Percentiles rank a stretch among this genome's conserved stretches.
Conservation (phyloP, 2,329 filamentous ascomycete genomes). For the Monilinia vaccinii-corymbosi region DNA sequence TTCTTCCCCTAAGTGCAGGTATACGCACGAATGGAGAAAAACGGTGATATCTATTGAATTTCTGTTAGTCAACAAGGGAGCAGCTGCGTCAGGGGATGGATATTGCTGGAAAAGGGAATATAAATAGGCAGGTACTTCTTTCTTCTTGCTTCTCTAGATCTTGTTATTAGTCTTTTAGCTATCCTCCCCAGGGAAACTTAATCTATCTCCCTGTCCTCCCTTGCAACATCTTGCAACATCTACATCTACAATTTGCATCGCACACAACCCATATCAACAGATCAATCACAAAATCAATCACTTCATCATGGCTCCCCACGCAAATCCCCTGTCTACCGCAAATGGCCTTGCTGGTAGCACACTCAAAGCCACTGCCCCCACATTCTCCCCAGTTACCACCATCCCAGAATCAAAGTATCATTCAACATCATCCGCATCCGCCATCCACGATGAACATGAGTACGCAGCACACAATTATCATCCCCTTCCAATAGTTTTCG, state of each 20-base stretch:
- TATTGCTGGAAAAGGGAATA: neutral
- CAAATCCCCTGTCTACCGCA: slow-evolving; percentile 30
- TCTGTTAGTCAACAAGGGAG: slow-evolving; percentile 1
- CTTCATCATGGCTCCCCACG: slow-evolving; percentile 51
- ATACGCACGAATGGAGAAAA: neutral
- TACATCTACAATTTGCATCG: neutral
- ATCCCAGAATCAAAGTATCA: slow-evolving; percentile 46
- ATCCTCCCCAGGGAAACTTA: no score
- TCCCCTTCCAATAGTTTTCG: slow-evolving; percentile 88
- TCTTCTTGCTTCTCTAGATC: neutral
- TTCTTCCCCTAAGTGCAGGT: slow-evolving; percentile 7
- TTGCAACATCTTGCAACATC: neutral
- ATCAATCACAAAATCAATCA: neutral
- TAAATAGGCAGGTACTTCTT: no score
- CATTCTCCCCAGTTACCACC: slow-evolving; percentile 25
- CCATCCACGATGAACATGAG: slow-evolving; percentile 72
- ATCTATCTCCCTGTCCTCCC: neutral
- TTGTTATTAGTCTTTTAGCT: neutral
- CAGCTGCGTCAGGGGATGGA: slow-evolving; percentile 5
- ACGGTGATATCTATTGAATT: neutral
- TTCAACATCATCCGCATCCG: slow-evolving; percentile 65
- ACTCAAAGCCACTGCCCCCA: slow-evolving; percentile 28
- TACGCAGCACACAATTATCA: slow-evolving; percentile 98
- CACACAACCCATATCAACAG: neutral
- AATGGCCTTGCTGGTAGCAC: slow-evolving; percentile 30